Evolutionary conservation across 2,329 filamentous ascomycete genomes (phyloP).

Genomic region (Sporothrix curviconia): DNA sequence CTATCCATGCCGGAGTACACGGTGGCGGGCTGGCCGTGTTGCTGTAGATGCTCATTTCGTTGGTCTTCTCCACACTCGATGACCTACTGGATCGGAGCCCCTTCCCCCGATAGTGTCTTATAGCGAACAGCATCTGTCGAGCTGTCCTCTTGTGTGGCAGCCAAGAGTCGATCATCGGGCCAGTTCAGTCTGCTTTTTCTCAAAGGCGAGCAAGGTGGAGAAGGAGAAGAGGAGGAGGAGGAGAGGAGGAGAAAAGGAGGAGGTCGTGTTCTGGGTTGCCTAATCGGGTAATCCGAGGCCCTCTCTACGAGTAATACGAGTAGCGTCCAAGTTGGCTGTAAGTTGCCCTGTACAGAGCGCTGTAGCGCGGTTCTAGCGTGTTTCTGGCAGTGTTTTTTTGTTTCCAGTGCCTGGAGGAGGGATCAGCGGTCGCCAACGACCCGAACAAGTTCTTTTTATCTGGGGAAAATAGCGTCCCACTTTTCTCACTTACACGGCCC

Average conservation of each 20-base stretch:
- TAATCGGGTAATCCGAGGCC: slow-evolving; percentile 13
- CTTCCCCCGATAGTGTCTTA: neutral
- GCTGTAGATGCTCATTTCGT: neutral
- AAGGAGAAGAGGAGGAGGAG: neutral
- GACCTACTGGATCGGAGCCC: neutral
- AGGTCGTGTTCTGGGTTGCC: slow-evolving; percentile 7
- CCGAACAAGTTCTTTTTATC: neutral
- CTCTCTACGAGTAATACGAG: neutral
- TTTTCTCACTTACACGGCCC: slow-evolving; percentile 6
- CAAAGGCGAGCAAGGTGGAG: neutral
- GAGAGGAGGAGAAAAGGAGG: too few species aligned
- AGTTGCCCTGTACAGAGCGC: too few species aligned
- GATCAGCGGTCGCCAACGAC: slow-evolving; percentile 1
- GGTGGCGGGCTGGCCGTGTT: too few species aligned
- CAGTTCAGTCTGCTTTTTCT: neutral
- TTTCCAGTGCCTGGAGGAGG: too few species aligned
- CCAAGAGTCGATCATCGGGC: too few species aligned
- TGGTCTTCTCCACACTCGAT: neutral
- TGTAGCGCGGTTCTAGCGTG: too few species aligned
- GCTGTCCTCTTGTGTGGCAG: neutral
- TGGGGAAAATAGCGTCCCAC: neutral
- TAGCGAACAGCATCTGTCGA: neutral
- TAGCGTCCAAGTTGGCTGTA: too few species aligned
- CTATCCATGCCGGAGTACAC: too few species aligned
- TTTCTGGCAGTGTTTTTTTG: neutral